These are phyloP conservation scores for Oryza longistaminata DNA, from an alignment of 176 grass and related monocot genomes.

Conservation along the genomic window DNA sequence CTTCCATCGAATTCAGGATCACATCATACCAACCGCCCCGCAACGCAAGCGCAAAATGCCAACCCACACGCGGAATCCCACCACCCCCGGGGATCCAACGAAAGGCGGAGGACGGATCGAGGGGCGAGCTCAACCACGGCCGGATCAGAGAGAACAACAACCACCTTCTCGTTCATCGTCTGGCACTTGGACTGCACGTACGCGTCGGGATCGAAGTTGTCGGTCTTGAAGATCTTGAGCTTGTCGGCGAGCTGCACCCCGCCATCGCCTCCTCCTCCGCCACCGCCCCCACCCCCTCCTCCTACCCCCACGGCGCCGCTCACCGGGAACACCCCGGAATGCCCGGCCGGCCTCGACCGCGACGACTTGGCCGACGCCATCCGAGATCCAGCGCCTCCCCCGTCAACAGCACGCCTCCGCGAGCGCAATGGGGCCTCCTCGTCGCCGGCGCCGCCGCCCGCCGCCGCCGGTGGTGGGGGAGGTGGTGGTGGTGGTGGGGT, in stretches of 20 bases:
- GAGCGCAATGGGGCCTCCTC: neutral
- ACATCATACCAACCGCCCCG: neutral
- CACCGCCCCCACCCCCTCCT: neutral
- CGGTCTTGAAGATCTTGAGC: slow-evolving; percentile 99
- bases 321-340: slow-evolving; percentile 61
- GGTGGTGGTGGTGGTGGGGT: neutral
- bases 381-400: slow-evolving; percentile 39
- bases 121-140: neutral
- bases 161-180: slow-evolving; percentile 96
- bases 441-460: neutral
- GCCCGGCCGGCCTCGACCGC: slow-evolving; percentile 67
- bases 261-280: slow-evolving; percentile 45
- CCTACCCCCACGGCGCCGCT: slow-evolving; percentile 42
- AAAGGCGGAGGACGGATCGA: neutral
- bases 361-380: slow-evolving; percentile 88
- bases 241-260: slow-evolving; percentile 96
- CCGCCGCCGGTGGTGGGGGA: neutral
- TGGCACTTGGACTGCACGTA: slow-evolving; percentile 99
- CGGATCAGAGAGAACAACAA: neutral
- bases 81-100: slow-evolving; percentile 18
- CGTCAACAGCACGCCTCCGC: neutral
- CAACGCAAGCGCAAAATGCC: neutral
- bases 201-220: slow-evolving; percentile 93
- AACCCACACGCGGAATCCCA: neutral
- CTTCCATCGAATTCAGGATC: neutral